Conservation (phyloP, 2,329 filamentous ascomycete species). For the Calycina herbarum region DNA sequence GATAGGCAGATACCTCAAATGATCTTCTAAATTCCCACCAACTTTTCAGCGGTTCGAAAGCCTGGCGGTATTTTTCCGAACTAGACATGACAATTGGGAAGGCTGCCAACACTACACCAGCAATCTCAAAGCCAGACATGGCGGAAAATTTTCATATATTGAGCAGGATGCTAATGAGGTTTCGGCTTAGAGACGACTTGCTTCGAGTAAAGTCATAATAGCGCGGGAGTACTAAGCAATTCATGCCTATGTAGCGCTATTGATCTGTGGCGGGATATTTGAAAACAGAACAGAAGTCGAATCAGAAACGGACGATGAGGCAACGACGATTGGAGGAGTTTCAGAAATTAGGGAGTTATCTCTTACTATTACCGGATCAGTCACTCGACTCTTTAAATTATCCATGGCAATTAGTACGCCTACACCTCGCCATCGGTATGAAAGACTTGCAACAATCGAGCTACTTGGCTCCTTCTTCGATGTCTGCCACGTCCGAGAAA, state of each 20-base stretch:
- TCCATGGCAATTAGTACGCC: constrained; percentile 14
- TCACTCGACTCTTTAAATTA: constrained; percentile 13
- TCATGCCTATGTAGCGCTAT: not conserved
- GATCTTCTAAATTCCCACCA: constrained; percentile 14
- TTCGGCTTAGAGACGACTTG: too few species aligned
- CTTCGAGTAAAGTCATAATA: too few species aligned
- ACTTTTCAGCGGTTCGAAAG: constrained; percentile 13
- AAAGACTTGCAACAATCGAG: constrained; percentile 8
- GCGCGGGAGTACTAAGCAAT: not conserved
- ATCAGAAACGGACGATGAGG: constrained; percentile 6
- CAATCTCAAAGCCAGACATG: constrained; percentile 16
- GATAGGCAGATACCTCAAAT: constrained; percentile 1
- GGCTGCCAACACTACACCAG: constrained; percentile 16
- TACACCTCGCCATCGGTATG: constrained; percentile 7
- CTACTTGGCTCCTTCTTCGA: constrained; percentile 5
- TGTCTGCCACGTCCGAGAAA: constrained; percentile 9
- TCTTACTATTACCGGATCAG: not conserved
- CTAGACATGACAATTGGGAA: constrained; percentile 18
- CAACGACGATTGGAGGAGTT: constrained; percentile 4
- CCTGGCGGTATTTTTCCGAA: constrained; percentile 18
- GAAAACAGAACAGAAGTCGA: not conserved
- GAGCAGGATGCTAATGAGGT: too few species aligned
- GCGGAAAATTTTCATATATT: not conserved
- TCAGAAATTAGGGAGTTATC: constrained; percentile 1
- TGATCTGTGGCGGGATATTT: not conserved